Evolutionary conservation across 2,329 filamentous ascomycete genomes (phyloP), one percentile per base, ranked within the genome.

Genomic region (Microcyclosporella mali): DNA sequence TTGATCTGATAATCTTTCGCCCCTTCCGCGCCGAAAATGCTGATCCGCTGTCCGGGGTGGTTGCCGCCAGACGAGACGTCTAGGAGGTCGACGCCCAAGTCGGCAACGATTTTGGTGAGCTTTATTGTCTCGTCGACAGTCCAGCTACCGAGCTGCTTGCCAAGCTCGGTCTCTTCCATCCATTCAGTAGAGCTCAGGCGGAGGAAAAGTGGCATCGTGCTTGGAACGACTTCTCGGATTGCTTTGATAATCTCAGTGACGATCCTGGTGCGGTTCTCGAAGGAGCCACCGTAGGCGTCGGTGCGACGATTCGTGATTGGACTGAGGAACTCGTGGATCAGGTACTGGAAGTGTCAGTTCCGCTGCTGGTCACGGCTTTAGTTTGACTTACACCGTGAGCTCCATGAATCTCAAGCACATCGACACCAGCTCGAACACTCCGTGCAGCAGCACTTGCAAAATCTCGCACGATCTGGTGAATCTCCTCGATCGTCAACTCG

Each of bases 51-150:
- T 58, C 78, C 68, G 28, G 70, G 65, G 60, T 80, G 76, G 59
- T 85, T 84, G 29, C 85, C 89, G 27, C 81, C 86, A 1, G 81
- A 82, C 55, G 81, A 87, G 41, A 94, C 79, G 62, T 95, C 89
- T 14, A 95, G 72, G n/a, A 94, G 70, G 62, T 95, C 89, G 33
- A 95, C 75, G 21, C 88, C 89, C 9, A 76, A 70, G 0, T 74
- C 77, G 0, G 85, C 82, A 0, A 95, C 74, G n/a, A 83, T 70
- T 61, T 72, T 62, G 0, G 85, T 79, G 1, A 92, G 72, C 33
- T 70, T 67, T 18, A 80, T 71, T 0, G 78, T 80, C 41, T 88
- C 74, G 10, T 79, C 73, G 1, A 81, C 55, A 0, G 74, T 82
- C 85, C 85, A 92, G 56, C 73, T 78, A 49, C 79, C 74, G 9